Conservation (phyloP, 2,329 filamentous ascomycete species). For the Ascocoryne sarcoides region DNA sequence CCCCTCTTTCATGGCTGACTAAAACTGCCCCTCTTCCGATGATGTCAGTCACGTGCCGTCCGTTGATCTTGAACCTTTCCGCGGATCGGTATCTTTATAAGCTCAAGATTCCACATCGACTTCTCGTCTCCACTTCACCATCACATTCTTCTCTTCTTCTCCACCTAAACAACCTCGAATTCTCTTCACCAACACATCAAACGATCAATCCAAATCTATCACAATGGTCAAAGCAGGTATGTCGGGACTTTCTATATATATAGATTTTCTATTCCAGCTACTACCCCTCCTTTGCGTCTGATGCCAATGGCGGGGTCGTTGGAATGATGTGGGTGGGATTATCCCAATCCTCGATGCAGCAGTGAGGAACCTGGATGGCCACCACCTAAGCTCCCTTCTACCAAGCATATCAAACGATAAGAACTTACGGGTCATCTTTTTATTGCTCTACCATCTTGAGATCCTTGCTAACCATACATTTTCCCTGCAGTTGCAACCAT, state of each 20-base stretch:
- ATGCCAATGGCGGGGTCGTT: conserved; percentile 27
- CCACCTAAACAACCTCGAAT: conserved; percentile 1
- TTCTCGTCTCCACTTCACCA: too few relatives aligned
- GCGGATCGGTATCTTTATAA: too few relatives aligned
- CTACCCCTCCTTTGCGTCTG: conserved; percentile 1
- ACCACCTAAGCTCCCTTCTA: conserved; percentile 19
- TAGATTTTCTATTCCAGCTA: conserved; percentile 3
- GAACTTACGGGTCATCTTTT: not conserved
- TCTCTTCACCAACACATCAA: not conserved
- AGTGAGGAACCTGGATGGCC: conserved; percentile 38
- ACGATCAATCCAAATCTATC: conserved; percentile 33
- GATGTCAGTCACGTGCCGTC: too few relatives aligned
- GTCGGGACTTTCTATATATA: conserved; percentile 32
- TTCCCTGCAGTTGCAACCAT: conserved; percentile 71
- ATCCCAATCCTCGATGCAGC: conserved; percentile 18
- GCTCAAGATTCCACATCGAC: too few relatives aligned
- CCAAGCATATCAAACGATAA: conserved; percentile 24
- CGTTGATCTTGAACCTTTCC: too few relatives aligned
- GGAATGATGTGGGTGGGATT: conserved; percentile 55
- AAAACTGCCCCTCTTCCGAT: too few relatives aligned
- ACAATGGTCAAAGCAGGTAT: conserved; percentile 99
- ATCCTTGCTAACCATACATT: conserved; percentile 11
- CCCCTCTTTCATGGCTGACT: too few relatives aligned
- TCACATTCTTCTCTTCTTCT: not conserved
- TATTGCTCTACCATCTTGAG: conserved; percentile 1